A percentile compares a stretch with the other conserved stretches of the same genome.
phyloP scores from a whole-genome alignment of 345 rosid species.

The Euphorbia pulcherrima region DNA sequence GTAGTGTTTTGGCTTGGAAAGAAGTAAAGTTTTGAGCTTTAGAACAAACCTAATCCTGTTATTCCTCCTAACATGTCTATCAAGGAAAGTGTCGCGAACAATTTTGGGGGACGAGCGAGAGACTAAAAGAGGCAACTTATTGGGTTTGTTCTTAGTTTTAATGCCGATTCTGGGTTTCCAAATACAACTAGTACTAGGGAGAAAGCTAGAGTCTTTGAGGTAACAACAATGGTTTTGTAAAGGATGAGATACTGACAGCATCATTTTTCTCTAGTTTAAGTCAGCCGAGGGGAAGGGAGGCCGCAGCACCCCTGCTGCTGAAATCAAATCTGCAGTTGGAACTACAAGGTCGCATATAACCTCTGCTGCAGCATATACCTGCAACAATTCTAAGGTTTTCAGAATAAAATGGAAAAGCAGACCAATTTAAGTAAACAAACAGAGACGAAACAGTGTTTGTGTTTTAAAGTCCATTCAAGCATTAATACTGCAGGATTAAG shows the following conservation, averaged over 20 bases:
- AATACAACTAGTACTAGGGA: constrained; percentile 24
- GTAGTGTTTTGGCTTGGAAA: constrained; percentile 78
- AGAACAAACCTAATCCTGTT: constrained; percentile 71
- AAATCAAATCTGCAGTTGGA: no score
- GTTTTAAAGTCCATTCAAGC: no score
- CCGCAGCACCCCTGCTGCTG: no score
- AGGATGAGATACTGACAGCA: constrained; percentile 23
- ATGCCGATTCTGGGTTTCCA: not conserved
- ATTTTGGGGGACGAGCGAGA: constrained; percentile 54
- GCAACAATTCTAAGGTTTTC: no score
- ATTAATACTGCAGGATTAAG: no score
- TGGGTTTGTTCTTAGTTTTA: constrained; percentile 23
- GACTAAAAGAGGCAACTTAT: constrained; percentile 19
- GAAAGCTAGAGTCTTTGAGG: constrained; percentile 31
- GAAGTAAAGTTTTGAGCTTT: constrained; percentile 69
- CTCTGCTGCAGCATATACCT: no score
- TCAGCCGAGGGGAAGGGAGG: no score
- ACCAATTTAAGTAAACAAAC: no score
- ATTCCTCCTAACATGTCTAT: constrained; percentile 62
- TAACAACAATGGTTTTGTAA: constrained; percentile 28
- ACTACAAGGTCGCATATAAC: no score
- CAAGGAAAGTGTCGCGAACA: constrained; percentile 60
- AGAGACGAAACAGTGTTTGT: no score
- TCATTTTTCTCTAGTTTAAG: not conserved
- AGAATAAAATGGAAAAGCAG: no score